phyloP scores from a whole-genome alignment of 805 yeast genomes.

The Yamadazyma tumulicola region DNA sequence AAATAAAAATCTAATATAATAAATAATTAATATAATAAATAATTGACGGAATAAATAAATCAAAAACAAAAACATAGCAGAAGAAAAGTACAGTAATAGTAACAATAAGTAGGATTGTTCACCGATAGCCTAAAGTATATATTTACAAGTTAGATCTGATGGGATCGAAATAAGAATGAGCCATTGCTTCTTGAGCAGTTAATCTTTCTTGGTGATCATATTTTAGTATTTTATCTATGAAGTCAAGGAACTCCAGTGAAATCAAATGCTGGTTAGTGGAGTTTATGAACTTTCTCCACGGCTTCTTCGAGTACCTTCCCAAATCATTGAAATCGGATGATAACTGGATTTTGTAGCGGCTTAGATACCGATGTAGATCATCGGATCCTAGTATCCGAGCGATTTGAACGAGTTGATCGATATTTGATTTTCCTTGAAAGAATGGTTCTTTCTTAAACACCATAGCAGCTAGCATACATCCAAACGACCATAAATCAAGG shows the following conservation, averaged over 20 bases:
- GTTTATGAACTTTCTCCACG: constrained; percentile 81
- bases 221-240: constrained; percentile 72
- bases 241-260: constrained; percentile 67
- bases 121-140: no score
- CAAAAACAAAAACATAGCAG: no score
- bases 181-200: constrained; percentile 87
- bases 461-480: constrained; percentile 89
- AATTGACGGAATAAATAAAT: no score
- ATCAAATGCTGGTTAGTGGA: constrained; percentile 66
- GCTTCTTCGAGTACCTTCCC: constrained; percentile 68
- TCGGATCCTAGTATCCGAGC: constrained; percentile 86
- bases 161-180: constrained; percentile 46
- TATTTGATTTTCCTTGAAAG: constrained; percentile 86
- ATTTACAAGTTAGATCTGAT: no score
- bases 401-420: constrained; percentile 87
- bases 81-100: no score
- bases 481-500: constrained; percentile 89
- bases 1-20: no score
- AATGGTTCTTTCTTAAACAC: constrained; percentile 89
- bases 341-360: constrained; percentile 67
- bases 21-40: no score
- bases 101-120: no score
- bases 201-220: constrained; percentile 88
- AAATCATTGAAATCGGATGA: constrained; percentile 70
- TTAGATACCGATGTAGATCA: constrained; percentile 63